These are phyloP conservation scores for Diaporthe destruens DNA, from an alignment of 2,329 filamentous ascomycete species.

Conservation along the genomic window DNA sequence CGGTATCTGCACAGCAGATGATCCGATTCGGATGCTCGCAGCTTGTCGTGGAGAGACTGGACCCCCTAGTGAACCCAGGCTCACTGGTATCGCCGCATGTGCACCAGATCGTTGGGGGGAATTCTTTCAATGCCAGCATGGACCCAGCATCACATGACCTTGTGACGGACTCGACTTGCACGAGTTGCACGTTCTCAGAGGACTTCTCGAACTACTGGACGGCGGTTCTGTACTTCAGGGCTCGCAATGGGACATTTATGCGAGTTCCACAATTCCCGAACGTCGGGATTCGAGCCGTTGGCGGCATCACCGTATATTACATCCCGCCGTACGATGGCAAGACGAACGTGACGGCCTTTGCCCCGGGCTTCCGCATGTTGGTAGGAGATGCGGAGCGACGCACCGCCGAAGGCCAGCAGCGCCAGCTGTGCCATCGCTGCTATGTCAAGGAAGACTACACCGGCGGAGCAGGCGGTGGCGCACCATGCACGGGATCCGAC, in stretches of 20 bases:
- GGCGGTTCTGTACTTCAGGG: conserved; percentile 29
- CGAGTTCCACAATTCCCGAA: conserved; percentile 36
- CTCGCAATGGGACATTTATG: conserved; percentile 31
- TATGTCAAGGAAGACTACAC: conserved; percentile 49
- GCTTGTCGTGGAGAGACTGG: conserved; percentile 44
- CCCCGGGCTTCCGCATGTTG: conserved; percentile 57
- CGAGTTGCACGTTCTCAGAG: conserved; percentile 32
- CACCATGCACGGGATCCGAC: conserved; percentile 45
- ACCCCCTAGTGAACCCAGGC: conserved; percentile 52
- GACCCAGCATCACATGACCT: conserved; percentile 39
- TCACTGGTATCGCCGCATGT: conserved; percentile 63
- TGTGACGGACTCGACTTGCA: conserved; percentile 52
- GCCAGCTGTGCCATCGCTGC: conserved; percentile 48
- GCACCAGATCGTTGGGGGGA: conserved; percentile 67
- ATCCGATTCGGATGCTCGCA: conserved; percentile 43
- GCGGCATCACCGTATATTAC: conserved; percentile 57
- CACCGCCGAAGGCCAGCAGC: conserved; percentile 41
- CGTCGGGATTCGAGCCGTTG: conserved; percentile 58
- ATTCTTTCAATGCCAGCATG: conserved; percentile 57
- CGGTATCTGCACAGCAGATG: conserved; percentile 13
- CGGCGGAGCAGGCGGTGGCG: background rate
- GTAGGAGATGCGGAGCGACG: conserved; percentile 52
- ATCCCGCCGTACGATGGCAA: conserved; percentile 21
- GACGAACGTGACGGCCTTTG: conserved; percentile 51
- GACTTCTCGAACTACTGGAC: conserved; percentile 40